These are phyloP conservation scores for Paecilomyces variotii DNA, from an alignment of 2,329 filamentous ascomycete species.

Conservation along the genomic window DNA sequence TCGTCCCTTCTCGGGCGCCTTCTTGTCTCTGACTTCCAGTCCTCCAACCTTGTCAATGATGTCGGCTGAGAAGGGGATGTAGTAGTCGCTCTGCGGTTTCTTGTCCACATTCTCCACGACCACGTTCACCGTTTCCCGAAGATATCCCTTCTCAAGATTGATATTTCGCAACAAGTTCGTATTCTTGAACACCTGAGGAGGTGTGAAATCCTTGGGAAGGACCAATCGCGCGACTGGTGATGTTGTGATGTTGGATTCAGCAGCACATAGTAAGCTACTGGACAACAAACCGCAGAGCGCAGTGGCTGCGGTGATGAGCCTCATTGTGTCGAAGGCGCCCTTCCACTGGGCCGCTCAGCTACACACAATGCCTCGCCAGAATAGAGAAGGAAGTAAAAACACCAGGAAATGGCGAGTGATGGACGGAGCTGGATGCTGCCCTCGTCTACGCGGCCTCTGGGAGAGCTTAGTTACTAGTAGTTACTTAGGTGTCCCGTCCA, in stretches of 20 bases:
- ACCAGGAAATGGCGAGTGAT: constrained; percentile 5
- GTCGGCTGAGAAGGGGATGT: constrained; percentile 71
- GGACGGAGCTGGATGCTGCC: constrained; percentile 6
- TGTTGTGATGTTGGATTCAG: constrained; percentile 18
- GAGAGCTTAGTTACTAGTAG: constrained; percentile 13
- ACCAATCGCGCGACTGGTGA: constrained; percentile 24
- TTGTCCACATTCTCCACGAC: constrained; percentile 80
- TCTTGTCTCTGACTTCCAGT: constrained; percentile 88
- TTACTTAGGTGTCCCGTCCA: constrained; percentile 28
- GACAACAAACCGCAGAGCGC: constrained; percentile 29
- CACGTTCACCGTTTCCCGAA: constrained; percentile 87
- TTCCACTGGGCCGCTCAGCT: constrained; percentile 18
- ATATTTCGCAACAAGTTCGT: constrained; percentile 81
- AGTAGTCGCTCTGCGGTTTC: constrained; percentile 81
- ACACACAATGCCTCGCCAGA: constrained; percentile 12
- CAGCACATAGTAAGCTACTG: constrained; percentile 24
- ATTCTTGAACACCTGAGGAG: constrained; percentile 89
- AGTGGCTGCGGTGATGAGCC: constrained; percentile 28
- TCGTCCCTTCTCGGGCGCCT: constrained; percentile 57
- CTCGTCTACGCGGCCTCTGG: constrained; percentile 4
- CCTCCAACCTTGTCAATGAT: constrained; percentile 72
- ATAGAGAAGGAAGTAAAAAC: constrained; percentile 10
- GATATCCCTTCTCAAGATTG: constrained; percentile 88
- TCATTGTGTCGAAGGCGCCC: constrained; percentile 29
- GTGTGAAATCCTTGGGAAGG: constrained; percentile 55